These are phyloP conservation scores for Talaromyces sp. DNA, from an alignment of 2,329 filamentous ascomycete genomes.

Conservation along the genomic window DNA sequence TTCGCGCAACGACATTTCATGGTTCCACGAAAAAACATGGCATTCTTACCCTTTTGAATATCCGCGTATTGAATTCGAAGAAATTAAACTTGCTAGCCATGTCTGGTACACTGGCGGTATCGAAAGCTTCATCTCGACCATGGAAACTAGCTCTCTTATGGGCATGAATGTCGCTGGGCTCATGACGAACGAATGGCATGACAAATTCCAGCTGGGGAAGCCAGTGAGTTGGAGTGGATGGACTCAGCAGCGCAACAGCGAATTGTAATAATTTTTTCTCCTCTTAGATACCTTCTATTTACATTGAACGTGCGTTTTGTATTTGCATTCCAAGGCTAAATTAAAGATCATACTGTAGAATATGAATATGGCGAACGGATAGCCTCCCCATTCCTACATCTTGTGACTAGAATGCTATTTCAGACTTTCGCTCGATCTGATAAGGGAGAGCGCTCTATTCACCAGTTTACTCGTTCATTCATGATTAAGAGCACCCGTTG, in stretches of 20 bases:
- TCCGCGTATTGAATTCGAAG: constrained; percentile 85
- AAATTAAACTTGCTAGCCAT: constrained; percentile 59
- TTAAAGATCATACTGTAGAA: no score
- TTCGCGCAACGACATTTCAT: constrained; percentile 57
- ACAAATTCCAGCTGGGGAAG: constrained; percentile 5
- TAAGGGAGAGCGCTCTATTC: background rate
- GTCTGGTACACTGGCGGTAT: constrained; percentile 65
- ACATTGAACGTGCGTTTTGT: background rate
- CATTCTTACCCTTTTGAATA: constrained; percentile 79
- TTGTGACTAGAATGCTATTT: no score
- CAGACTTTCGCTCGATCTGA: no score
- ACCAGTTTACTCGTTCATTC: background rate
- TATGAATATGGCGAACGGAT: no score
- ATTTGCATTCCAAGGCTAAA: no score
- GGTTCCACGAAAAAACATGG: constrained; percentile 76
- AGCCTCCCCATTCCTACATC: no score
- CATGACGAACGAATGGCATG: constrained; percentile 42
- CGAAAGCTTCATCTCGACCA: constrained; percentile 91
- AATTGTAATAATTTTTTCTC: background rate
- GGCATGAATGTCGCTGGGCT: constrained; percentile 62
- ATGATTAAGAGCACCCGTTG: no score
- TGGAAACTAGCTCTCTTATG: constrained; percentile 94
- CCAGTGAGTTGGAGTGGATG: constrained; percentile 10
- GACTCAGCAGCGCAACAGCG: constrained; percentile 3
- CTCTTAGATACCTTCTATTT: background rate